Evolutionary conservation across 768 basidiomycete genomes (phyloP), one percentile per base, ranked within the genome.

Genomic region (Naganishia kalamii): DNA sequence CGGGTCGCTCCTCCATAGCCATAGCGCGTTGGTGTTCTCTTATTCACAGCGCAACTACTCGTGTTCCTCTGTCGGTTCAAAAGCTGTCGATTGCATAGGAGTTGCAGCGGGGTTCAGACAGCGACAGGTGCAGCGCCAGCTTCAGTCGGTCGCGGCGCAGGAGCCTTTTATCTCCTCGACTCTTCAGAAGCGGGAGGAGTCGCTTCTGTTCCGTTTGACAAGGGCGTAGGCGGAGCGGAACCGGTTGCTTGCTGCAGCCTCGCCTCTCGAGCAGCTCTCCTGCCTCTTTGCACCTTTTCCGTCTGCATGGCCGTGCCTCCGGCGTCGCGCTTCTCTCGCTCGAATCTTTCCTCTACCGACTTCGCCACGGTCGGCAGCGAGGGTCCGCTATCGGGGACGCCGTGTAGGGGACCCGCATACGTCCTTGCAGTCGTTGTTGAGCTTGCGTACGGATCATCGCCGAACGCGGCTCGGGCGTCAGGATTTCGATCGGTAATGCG

Each of bases 321-420:
- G 0, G 93, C 93, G 74, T 96, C 94, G 73, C 84, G 86, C 81
- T 88, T 89, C 73, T 98, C 94, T 70, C 86, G 82, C 40, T 84
- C 86, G 5, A 98, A 82, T 11, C 93, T 81, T 69, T 92, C 89
- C 74, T 91, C 88, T 1, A 96, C 90, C 60, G 82, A 84, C 7
- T 84, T 86, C 75, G 94, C 93, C 11, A 92, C 81, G 0, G 75
- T 68, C 0, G 72, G 70, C 17, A 23, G 30, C n/a, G 62, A 63
- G 10, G 52, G 17, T 5, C 43, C 30, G 19, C 70, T 66, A 8
- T 70, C 73, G 19, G 71, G 54, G 21, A 66, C 69, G 15, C 82
- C 19, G 94, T 83, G 5, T 94, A 93, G 11, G 97, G 83, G 0
- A 87, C 88, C 41, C 85, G 84, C 82, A 88, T 91, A 32, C 94